Percentiles rank a stretch among this genome's conserved stretches.
Conservation (phyloP, 1,284 basidiomycete species). For the Fomitopsis schrenkii region DNA sequence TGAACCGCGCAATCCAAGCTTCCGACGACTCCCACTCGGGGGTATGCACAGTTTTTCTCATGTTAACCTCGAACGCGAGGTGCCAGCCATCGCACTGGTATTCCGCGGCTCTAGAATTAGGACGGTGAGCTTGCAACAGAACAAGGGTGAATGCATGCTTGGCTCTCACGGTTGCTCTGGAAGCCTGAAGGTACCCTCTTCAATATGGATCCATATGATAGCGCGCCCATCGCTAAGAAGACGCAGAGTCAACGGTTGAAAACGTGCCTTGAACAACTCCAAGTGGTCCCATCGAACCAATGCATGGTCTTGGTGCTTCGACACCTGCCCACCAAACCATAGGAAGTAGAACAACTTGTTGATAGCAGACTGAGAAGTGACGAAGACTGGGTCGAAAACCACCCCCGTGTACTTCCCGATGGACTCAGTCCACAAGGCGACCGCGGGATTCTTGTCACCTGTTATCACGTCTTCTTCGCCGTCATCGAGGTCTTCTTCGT, state of each 20-base stretch:
- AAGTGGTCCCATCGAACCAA: conserved; percentile 3
- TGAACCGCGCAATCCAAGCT: conserved; percentile 13
- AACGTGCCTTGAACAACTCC: conserved; percentile 5
- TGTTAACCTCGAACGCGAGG: conserved; percentile 23
- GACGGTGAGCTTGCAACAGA: too few relatives aligned
- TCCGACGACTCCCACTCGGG: conserved; percentile 8
- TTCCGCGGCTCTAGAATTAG: background rate
- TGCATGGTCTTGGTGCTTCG: background rate
- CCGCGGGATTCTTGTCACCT: too few relatives aligned
- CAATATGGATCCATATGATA: conserved; percentile 10
- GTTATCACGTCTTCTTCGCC: too few relatives aligned
- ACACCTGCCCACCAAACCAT: conserved; percentile 5
- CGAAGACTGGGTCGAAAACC: conserved; percentile 18
- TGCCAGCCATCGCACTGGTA: conserved; percentile 14
- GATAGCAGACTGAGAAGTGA: conserved; percentile 18
- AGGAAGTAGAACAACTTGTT: conserved; percentile 14
- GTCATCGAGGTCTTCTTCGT: background rate
- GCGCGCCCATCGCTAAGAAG: conserved; percentile 13
- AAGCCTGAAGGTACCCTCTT: conserved; percentile 6
- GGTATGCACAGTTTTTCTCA: conserved; percentile 14
- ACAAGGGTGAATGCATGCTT: background rate
- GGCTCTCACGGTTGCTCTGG: background rate
- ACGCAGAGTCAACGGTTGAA: conserved; percentile 10
- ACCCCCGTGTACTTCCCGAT: too few relatives aligned
- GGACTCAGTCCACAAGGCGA: too few relatives aligned